Evolutionary conservation across 164 flowering plant genomes (phyloP).

Genomic region (Amborella trichopoda): DNA sequence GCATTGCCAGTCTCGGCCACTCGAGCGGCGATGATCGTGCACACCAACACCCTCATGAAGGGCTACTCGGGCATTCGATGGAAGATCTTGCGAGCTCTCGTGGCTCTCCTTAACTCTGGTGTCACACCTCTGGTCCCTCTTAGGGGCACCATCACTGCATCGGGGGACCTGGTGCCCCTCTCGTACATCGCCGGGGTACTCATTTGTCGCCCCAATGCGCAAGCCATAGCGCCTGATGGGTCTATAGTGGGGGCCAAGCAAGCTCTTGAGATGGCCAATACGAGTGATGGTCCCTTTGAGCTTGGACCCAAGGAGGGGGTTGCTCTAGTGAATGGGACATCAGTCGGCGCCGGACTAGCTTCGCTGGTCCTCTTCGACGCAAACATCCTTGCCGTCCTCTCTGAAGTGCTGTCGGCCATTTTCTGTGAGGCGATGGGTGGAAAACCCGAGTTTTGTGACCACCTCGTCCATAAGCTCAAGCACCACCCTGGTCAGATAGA

Average conservation of each 20-base stretch:
- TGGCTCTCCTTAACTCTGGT: slow-evolving; percentile 12
- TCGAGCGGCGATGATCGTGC: slow-evolving; percentile 28
- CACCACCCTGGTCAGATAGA: slow-evolving; percentile 41
- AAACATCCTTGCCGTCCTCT: slow-evolving; percentile 18
- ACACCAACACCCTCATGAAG: slow-evolving; percentile 23
- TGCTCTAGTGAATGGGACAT: slow-evolving; percentile 33
- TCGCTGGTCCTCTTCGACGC: slow-evolving; percentile 29
- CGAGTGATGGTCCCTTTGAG: slow-evolving; percentile 16
- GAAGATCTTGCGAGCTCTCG: slow-evolving; percentile 19
- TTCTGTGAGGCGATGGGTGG: slow-evolving; percentile 30
- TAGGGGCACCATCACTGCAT: slow-evolving; percentile 32
- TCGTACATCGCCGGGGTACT: slow-evolving; percentile 33
- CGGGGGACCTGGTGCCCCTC: slow-evolving; percentile 32
- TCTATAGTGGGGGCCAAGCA: slow-evolving; percentile 14
- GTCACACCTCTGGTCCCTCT: slow-evolving; percentile 22
- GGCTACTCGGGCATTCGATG: slow-evolving; percentile 32
- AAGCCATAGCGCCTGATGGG: slow-evolving; percentile 11
- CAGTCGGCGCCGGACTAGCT: slow-evolving; percentile 30
- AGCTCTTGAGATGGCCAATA: slow-evolving; percentile 21
- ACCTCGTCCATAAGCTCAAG: slow-evolving; percentile 25
- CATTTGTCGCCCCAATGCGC: slow-evolving; percentile 24
- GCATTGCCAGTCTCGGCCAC: slow-evolving; percentile 8
- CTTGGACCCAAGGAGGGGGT: slow-evolving; percentile 30
- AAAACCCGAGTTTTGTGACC: slow-evolving; percentile 28
- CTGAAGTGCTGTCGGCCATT: slow-evolving; percentile 26